Percentiles rank a stretch among this genome's conserved stretches.
phyloP scores from a whole-genome alignment of 208 protist genomes.

The Crithidia bombi region DNA sequence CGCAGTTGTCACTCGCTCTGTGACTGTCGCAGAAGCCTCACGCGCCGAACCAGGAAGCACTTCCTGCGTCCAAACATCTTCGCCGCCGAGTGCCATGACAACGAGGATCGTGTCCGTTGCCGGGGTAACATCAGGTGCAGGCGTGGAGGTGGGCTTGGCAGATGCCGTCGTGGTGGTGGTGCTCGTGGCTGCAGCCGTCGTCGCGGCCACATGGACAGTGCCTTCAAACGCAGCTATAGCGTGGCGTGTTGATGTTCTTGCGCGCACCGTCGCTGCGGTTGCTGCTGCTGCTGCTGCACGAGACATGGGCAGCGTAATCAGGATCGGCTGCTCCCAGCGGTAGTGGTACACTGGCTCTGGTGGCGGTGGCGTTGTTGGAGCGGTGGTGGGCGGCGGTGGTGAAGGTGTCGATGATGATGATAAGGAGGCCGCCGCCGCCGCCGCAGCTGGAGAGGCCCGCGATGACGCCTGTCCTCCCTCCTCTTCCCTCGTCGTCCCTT shows the following conservation, averaged over 20 bases:
- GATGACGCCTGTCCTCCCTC: too few species aligned
- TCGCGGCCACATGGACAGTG: too few species aligned
- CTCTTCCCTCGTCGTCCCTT: too few species aligned
- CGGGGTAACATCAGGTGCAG: conserved; percentile 6
- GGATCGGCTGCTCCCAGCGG: conserved; percentile 27
- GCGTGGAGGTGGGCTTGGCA: neutral
- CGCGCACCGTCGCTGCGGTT: too few species aligned
- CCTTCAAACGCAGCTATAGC: too few species aligned
- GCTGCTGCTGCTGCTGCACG: too few species aligned
- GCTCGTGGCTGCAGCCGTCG: neutral
- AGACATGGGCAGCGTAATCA: conserved; percentile 20
- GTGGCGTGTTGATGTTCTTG: too few species aligned
- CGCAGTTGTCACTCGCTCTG: neutral
- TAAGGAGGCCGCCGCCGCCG: neutral
- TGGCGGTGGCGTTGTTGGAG: neutral
- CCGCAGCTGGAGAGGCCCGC: too few species aligned
- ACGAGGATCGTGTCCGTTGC: conserved; percentile 22
- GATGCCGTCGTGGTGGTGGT: neutral
- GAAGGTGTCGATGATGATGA: neutral
- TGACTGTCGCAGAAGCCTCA: too few species aligned
- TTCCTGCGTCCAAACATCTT: conserved; percentile 26
- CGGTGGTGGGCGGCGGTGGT: neutral
- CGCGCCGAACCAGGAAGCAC: too few species aligned
- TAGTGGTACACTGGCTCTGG: conserved; percentile 27
- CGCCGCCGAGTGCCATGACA: conserved; percentile 32